Evolutionary conservation across 768 basidiomycete species (phyloP), one percentile per base, ranked within the genome.

Genomic region (Zangia roseola): DNA sequence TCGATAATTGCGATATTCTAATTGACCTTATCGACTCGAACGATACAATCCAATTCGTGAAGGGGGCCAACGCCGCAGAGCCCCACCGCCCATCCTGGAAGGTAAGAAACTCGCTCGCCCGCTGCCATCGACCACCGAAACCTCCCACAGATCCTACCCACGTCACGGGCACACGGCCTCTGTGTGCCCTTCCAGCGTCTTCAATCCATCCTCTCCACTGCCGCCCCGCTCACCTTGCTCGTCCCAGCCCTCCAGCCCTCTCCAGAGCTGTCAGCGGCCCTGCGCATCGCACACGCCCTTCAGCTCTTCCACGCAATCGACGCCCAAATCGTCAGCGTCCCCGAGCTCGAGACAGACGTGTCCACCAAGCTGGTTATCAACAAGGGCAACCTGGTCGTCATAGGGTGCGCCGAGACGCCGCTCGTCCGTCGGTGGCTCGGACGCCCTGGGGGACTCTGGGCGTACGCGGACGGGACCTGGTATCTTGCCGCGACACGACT

Each of bases 241-340:
- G 66, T 84, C 19, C 74, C 79, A 9, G 64, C 74, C 10, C 57
- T 53, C 14, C 20, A 50, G 6, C 59, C 61, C 2, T 61, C 56
- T 8, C 58, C 62, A n/a, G 74, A 76, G 25, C 59, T 79, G 9
- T 80, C 79, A 0, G 65, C 82, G 3, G 91, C 88, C 3, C 62
- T 76, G 10, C 75, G 91, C 12, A 68, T 94, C 20, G 82, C 85
- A 3, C 81, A 91, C 60, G 78, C 82, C 52, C 69, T 93, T 16
- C 68, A 80, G 26, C 58, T 80, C 0, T 91, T 86, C 65, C 86
- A 90, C 60, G 75, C 79, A 49, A 63, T 94, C 19, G 90, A 92
- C 52, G 64, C 80, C 0, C 76, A 81, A 40, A 81, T 94, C 37
- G 83, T 42, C 54, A 62, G 28, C 76, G 76, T 56, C 40, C 10